These are phyloP conservation scores for Penicillium occitanis DNA, from an alignment of 2,329 filamentous ascomycete species.

Conservation along the genomic window DNA sequence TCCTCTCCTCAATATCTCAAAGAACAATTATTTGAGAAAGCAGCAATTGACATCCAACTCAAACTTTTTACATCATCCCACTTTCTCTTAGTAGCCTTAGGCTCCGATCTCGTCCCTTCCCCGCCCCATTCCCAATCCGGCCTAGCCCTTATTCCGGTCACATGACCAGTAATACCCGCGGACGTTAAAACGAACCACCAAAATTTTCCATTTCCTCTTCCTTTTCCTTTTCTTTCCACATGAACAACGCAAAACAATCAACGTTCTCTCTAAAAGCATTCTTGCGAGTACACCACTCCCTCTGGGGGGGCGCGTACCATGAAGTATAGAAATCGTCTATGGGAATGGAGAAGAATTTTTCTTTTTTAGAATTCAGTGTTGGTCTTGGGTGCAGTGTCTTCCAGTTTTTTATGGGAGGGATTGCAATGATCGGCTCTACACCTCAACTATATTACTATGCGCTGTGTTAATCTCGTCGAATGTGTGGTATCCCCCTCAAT, in stretches of 20 bases:
- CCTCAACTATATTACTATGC: constrained; percentile 13
- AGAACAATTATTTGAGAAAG: background rate
- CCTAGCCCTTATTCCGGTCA: background rate
- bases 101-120: constrained; percentile 14
- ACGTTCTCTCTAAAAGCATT: constrained; percentile 60
- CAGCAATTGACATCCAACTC: background rate
- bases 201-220: background rate
- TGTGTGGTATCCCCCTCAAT: background rate
- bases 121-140: constrained; percentile 21
- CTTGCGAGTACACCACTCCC: constrained; percentile 51
- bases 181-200: background rate
- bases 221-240: constrained; percentile 38
- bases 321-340: constrained; percentile 60
- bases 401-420: constrained; percentile 52
- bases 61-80: constrained; percentile 18
- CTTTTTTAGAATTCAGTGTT: constrained; percentile 32
- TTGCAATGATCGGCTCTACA: constrained; percentile 62
- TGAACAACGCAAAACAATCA: constrained; percentile 57
- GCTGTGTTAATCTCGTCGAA: background rate
- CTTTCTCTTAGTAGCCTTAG: constrained; percentile 5
- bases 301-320: constrained; percentile 41
- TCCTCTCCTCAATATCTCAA: background rate
- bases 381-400: constrained; percentile 61
- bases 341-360: constrained; percentile 53
- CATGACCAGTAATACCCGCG: background rate